Evolutionary conservation across 2,329 filamentous ascomycete species (phyloP).

Genomic region (Fusarium equiseti): DNA sequence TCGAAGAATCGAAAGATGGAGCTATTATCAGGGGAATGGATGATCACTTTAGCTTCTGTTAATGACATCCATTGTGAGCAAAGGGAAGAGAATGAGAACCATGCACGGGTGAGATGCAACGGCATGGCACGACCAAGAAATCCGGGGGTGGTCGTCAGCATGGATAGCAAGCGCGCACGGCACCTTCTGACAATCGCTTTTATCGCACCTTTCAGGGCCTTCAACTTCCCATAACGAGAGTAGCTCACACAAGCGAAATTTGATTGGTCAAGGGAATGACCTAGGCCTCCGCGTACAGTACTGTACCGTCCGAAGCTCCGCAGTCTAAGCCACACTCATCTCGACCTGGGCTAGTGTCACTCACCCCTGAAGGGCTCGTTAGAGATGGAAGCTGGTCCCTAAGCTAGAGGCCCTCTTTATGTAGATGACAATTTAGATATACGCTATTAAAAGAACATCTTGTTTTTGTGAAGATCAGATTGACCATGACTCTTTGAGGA

Average conservation of each 20-base stretch:
- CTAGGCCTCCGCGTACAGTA: constrained; percentile 35
- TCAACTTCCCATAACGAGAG: constrained; percentile 27
- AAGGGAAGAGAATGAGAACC: constrained; percentile 14
- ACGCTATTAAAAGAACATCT: constrained; percentile 31
- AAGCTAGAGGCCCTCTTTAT: constrained; percentile 5
- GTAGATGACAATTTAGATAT: constrained; percentile 28
- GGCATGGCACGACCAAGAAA: constrained; percentile 35
- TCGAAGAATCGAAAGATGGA: constrained; percentile 16
- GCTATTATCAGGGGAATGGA: constrained; percentile 8
- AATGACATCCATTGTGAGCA: constrained; percentile 45
- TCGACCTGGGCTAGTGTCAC: constrained; percentile 15
- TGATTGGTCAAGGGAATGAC: constrained; percentile 23
- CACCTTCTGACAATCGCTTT: constrained; percentile 33
- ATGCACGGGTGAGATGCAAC: constrained; percentile 27
- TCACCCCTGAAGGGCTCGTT: constrained; percentile 17
- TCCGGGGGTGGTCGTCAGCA: constrained; percentile 41
- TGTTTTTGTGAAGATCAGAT: not conserved
- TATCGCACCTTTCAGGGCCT: constrained; percentile 31
- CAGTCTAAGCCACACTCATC: constrained; percentile 45
- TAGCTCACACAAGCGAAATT: constrained; percentile 5
- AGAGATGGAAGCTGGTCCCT: constrained; percentile 4
- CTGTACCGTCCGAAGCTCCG: constrained; percentile 37
- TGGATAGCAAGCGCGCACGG: constrained; percentile 4
- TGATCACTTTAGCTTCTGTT: constrained; percentile 23
- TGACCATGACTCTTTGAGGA: not conserved